Conservation (phyloP, 2,329 filamentous ascomycete species). For the Penicillium sp. region DNA sequence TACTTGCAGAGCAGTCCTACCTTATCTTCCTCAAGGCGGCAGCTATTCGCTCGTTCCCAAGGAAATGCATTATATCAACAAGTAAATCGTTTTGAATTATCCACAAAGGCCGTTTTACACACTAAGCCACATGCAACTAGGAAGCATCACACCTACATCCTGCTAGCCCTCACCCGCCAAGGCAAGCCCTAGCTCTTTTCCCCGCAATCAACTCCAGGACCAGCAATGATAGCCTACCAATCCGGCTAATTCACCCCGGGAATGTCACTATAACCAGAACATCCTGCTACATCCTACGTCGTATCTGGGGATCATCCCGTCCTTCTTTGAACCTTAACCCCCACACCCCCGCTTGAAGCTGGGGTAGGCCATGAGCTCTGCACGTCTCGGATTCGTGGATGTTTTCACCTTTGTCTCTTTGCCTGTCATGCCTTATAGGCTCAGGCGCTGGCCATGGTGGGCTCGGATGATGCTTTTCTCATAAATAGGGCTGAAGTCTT, state of each 20-base stretch:
- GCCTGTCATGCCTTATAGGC: conserved; percentile 9
- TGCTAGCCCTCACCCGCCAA: neutral
- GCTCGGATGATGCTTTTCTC: conserved; percentile 3
- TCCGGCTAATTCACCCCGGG: neutral
- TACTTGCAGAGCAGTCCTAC: neutral
- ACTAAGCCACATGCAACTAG: neutral
- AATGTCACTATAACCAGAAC: neutral
- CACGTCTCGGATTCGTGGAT: conserved; percentile 22
- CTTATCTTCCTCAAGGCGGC: neutral
- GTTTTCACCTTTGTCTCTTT: conserved; percentile 9
- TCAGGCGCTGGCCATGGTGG: neutral
- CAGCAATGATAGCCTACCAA: neutral
- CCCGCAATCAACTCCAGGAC: neutral
- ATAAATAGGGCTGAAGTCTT: neutral
- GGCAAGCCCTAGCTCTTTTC: neutral
- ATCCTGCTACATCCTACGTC: neutral
- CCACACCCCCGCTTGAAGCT: conserved; percentile 7
- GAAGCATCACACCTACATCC: neutral
- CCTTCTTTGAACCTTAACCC: conserved; percentile 1
- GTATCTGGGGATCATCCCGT: neutral
- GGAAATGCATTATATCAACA: neutral
- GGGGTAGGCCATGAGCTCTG: neutral
- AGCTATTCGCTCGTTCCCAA: too few species aligned
- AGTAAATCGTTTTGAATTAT: neutral
- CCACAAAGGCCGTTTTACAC: neutral